Percentiles rank a stretch among this genome's conserved stretches.
These are phyloP conservation scores for Cryptosporidium xiaoi DNA, from an alignment of 169 alveolate genomes.

Conservation along the genomic window DNA sequence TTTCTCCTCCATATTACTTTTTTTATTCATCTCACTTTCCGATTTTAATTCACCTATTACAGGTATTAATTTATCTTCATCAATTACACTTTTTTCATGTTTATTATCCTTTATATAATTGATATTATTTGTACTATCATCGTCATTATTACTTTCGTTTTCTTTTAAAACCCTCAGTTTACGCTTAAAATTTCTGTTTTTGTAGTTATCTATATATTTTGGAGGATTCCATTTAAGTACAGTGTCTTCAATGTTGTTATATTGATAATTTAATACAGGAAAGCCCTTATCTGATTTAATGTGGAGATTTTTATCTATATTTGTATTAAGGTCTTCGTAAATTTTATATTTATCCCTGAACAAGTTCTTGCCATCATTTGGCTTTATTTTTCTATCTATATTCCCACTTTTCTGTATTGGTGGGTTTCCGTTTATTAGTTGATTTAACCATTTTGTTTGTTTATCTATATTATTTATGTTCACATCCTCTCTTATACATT, in stretches of 20 bases:
- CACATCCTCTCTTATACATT: not conserved
- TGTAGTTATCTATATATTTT: constrained; percentile 28
- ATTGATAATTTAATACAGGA: constrained; percentile 48
- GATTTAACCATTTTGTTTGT: constrained; percentile 39
- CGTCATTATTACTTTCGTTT: not conserved
- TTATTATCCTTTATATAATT: not conserved
- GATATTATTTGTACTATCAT: not conserved
- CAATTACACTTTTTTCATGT: not conserved
- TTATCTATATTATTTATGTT: constrained; percentile 17
- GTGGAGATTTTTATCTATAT: not conserved
- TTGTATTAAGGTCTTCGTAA: not conserved
- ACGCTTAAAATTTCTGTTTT: constrained; percentile 16
- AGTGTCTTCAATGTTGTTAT: constrained; percentile 40
- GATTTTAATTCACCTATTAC: constrained; percentile 21
- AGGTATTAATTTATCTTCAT: constrained; percentile 1
- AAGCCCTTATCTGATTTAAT: constrained; percentile 51
- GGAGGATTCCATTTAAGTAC: constrained; percentile 49
- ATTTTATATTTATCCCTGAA: not conserved
- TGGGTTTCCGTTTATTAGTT: constrained; percentile 26
- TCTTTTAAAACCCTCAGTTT: constrained; percentile 11
- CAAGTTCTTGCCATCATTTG: no score
- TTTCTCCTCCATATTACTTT: constrained; percentile 25
- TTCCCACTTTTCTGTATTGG: not conserved
- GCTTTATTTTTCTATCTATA: not conserved
- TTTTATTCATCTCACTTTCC: constrained; percentile 10